phyloP scores from a whole-genome alignment of 768 basidiomycete genomes.

The Trametes gibbosa region DNA sequence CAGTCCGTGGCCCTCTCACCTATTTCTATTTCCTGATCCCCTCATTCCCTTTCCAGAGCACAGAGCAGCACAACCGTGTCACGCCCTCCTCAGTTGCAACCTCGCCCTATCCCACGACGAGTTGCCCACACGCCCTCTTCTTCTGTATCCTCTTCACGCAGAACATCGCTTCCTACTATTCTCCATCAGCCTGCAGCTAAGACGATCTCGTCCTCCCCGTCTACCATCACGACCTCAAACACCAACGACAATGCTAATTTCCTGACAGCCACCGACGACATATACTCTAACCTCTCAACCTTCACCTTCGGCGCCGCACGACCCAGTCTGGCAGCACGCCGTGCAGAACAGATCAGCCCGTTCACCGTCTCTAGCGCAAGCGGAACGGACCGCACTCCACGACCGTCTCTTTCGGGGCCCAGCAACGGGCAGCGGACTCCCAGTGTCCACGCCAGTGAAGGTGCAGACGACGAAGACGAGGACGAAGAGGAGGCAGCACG shows the following conservation, averaged over 20 bases:
- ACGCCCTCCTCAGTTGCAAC: constrained; percentile 15
- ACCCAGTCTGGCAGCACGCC: constrained; percentile 21
- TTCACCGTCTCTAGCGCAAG: constrained; percentile 30
- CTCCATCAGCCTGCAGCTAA: constrained; percentile 23
- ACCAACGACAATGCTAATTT: constrained; percentile 10
- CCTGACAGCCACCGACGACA: constrained; percentile 24
- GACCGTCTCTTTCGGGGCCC: constrained; percentile 37
- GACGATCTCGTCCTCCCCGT: constrained; percentile 16
- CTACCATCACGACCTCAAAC: constrained; percentile 5
- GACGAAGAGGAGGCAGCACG: constrained; percentile 35
- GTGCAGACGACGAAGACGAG: constrained; percentile 37
- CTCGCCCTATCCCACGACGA: constrained; percentile 18
- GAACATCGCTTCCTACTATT: constrained; percentile 29
- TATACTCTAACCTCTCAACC: constrained; percentile 40
- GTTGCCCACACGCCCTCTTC: constrained; percentile 21
- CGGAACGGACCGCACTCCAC: constrained; percentile 43
- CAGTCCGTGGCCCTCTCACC: constrained; percentile 22
- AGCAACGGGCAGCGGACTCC: constrained; percentile 33
- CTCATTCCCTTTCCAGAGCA: constrained; percentile 14
- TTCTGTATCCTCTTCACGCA: constrained; percentile 25
- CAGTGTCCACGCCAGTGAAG: constrained; percentile 30
- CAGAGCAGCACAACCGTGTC: constrained; percentile 15
- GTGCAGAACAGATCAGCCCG: constrained; percentile 35
- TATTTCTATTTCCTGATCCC: neutral
- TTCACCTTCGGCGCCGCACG: constrained; percentile 42